phyloP scores from a whole-genome alignment of 2,329 filamentous ascomycete species.

The Lithohypha guttulata region DNA sequence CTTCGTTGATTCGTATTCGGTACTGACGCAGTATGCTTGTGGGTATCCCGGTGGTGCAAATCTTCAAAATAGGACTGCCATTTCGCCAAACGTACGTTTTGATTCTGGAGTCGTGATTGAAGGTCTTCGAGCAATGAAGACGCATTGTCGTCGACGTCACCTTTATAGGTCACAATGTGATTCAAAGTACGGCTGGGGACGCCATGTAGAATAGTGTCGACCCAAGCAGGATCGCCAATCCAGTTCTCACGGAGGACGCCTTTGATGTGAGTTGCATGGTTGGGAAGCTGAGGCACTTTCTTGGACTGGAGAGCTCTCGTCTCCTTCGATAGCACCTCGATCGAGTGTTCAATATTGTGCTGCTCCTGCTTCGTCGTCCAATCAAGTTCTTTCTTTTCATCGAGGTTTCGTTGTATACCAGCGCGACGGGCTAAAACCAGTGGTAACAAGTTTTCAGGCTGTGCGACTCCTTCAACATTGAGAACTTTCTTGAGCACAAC shows the following conservation, averaged over 20 bases:
- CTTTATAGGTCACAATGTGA: constrained; percentile 26
- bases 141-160: constrained; percentile 8
- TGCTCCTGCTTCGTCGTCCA: constrained; percentile 36
- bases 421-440: background rate
- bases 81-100: constrained; percentile 56
- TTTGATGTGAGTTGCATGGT: background rate
- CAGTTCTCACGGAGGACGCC: constrained; percentile 36
- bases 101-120: constrained; percentile 45
- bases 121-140: constrained; percentile 23
- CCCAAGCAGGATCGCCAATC: constrained; percentile 66
- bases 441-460: background rate
- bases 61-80: constrained; percentile 59
- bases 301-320: constrained; percentile 23
- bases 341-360: constrained; percentile 38
- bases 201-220: constrained; percentile 59
- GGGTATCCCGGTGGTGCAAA: constrained; percentile 8
- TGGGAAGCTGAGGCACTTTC: background rate
- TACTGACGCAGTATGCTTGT: too few relatives aligned
- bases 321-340: constrained; percentile 28
- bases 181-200: constrained; percentile 46
- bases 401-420: constrained; percentile 4
- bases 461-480: constrained; percentile 11
- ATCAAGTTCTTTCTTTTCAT: constrained; percentile 26
- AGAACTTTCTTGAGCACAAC: constrained; percentile 61
- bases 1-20: too few relatives aligned